Conservation (phyloP, 1,139 yeast genomes). For the Tardiomyces depauwii region DNA sequence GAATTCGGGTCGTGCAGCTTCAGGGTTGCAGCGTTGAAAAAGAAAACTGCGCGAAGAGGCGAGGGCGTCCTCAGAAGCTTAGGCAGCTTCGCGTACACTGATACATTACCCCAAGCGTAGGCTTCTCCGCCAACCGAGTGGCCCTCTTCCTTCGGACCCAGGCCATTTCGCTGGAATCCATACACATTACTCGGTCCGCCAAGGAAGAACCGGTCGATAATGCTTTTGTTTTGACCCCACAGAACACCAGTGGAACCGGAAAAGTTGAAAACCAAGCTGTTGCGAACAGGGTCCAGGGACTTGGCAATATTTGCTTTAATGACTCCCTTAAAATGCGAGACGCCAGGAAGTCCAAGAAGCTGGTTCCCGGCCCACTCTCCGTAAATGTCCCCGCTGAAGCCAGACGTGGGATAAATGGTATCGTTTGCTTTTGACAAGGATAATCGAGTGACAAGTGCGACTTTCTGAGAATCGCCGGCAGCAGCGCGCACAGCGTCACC, state of each 20-base stretch:
- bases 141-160: constrained; percentile 62
- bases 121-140: constrained; percentile 47
- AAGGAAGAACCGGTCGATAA: constrained; percentile 34
- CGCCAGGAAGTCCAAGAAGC: too few relatives aligned
- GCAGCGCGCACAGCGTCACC: constrained; percentile 19
- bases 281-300: neutral
- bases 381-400: constrained; percentile 30
- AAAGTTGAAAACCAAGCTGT: neutral
- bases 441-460: constrained; percentile 39
- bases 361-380: too few relatives aligned
- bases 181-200: constrained; percentile 66
- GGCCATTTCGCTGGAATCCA: constrained; percentile 53
- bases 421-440: neutral
- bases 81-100: constrained; percentile 23
- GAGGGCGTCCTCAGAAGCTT: constrained; percentile 19
- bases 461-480: constrained; percentile 54
- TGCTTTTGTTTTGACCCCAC: constrained; percentile 20
- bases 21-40: constrained; percentile 11
- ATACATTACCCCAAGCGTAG: constrained; percentile 21
- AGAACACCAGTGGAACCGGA: constrained; percentile 7
- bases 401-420: constrained; percentile 14
- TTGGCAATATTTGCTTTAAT: neutral
- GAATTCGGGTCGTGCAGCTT: constrained; percentile 3
- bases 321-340: neutral
- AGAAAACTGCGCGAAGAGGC: constrained; percentile 11